Conservation (phyloP, 1,139 yeast genomes). For the Eremothecium gossypii region DNA sequence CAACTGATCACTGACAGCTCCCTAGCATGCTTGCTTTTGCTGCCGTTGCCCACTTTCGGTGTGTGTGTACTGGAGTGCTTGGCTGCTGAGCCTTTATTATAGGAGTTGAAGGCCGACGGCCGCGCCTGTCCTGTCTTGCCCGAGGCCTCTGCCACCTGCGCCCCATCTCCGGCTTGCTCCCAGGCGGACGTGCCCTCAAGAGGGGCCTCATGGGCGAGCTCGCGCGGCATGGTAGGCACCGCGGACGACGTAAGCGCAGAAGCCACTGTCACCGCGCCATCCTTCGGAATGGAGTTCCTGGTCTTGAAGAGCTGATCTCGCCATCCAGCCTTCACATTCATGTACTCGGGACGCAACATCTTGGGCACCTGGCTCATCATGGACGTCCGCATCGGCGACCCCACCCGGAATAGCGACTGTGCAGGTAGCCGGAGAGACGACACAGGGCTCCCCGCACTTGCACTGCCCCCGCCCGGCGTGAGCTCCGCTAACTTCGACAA, state of each 20-base stretch:
- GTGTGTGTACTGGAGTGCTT: not conserved
- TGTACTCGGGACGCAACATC: slow-evolving; percentile 25
- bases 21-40: slow-evolving; percentile 2
- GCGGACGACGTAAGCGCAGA: not conserved
- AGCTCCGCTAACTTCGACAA: slow-evolving; percentile 23
- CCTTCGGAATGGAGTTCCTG: not conserved
- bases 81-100: not conserved
- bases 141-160: too few relatives aligned
- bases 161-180: too few relatives aligned
- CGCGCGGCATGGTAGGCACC: not conserved
- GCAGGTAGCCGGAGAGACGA: too few relatives aligned
- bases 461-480: not conserved
- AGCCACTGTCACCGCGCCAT: slow-evolving; percentile 2
- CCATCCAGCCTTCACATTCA: slow-evolving; percentile 10
- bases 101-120: too few relatives aligned
- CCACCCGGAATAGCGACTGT: slow-evolving; percentile 14
- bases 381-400: slow-evolving; percentile 16
- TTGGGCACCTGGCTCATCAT: slow-evolving; percentile 16
- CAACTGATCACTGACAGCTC: slow-evolving; percentile 1
- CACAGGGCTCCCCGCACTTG: too few relatives aligned
- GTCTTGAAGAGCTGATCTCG: not conserved
- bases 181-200: too few relatives aligned
- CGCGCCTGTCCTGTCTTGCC: too few relatives aligned
- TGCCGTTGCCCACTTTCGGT: slow-evolving; percentile 1
- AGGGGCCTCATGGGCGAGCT: too few relatives aligned